phyloP scores from a whole-genome alignment of 495 filamentous ascomycete species.

The Chaetomium tenue region DNA sequence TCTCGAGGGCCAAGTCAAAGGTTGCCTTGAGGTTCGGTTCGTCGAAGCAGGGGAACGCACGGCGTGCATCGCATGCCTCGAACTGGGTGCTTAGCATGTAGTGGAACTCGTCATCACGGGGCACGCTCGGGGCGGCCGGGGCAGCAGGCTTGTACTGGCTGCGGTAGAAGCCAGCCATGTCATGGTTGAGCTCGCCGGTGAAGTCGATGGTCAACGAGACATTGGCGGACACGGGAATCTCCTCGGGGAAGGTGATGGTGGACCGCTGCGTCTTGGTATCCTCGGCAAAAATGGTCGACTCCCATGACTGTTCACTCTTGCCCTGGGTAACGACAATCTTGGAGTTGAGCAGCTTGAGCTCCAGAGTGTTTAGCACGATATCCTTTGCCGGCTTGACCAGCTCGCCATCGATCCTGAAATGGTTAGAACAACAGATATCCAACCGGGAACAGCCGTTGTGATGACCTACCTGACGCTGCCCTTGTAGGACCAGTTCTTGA shows the following conservation, averaged over 20 bases:
- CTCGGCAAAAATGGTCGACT: constrained; percentile 67
- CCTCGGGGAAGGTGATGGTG: constrained; percentile 66
- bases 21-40: constrained; percentile 96
- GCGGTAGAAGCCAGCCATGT: constrained; percentile 96
- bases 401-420: constrained; percentile 49
- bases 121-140: constrained; percentile 65
- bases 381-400: constrained; percentile 62
- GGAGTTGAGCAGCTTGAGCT: constrained; percentile 60
- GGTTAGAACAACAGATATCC: constrained; percentile 1
- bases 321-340: constrained; percentile 46
- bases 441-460: neutral
- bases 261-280: constrained; percentile 77
- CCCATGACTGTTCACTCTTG: constrained; percentile 51
- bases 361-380: constrained; percentile 70
- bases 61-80: constrained; percentile 89
- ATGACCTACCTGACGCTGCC: constrained; percentile 64
- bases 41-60: constrained; percentile 96
- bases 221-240: constrained; percentile 60
- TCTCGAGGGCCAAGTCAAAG: constrained; percentile 88
- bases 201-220: constrained; percentile 71
- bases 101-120: constrained; percentile 73
- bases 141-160: constrained; percentile 85
- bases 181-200: constrained; percentile 83
- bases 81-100: constrained; percentile 98
- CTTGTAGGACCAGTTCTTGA: constrained; percentile 73